A percentile compares a stretch with the other conserved stretches of the same genome.
These are phyloP conservation scores for Wickerhamiella azyma DNA, from an alignment of 805 yeast species.

Conservation along the genomic window DNA sequence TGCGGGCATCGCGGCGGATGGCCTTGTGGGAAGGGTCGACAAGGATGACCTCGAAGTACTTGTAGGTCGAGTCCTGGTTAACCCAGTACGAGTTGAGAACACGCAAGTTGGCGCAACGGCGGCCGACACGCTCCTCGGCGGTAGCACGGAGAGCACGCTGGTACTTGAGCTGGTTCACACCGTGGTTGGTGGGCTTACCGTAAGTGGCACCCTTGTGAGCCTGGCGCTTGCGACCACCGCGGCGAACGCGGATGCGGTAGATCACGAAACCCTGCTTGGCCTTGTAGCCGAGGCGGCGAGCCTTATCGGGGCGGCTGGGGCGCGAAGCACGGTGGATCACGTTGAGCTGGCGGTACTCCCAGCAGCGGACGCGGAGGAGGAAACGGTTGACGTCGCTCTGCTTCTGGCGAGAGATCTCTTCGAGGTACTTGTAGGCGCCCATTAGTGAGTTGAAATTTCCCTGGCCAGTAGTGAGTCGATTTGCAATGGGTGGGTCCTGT, in stretches of 20 bases:
- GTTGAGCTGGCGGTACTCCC: constrained; percentile 99
- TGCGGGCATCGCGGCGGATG: constrained; percentile 94
- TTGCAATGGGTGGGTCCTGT: neutral
- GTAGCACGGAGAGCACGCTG: constrained; percentile 96
- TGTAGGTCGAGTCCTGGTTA: constrained; percentile 98
- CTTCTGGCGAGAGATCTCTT: constrained; percentile 99
- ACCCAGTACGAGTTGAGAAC: constrained; percentile 99
- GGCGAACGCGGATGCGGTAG: constrained; percentile 98
- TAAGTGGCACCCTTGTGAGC: constrained; percentile 99
- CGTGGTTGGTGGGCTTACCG: constrained; percentile 99
- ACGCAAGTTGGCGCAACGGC: constrained; percentile 97
- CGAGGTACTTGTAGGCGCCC: constrained; percentile 99
- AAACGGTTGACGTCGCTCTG: constrained; percentile 99
- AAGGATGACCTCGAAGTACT: constrained; percentile 95
- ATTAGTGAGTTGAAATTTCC: constrained; percentile 22
- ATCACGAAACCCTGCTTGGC: constrained; percentile 99
- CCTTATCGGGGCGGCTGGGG: constrained; percentile 99
- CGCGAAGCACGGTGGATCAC: constrained; percentile 98
- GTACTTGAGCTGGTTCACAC: constrained; percentile 98
- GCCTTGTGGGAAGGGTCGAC: constrained; percentile 98
- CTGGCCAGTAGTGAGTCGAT: constrained; percentile 4
- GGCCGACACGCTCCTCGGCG: constrained; percentile 99
- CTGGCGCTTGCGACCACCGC: constrained; percentile 99
- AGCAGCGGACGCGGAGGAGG: constrained; percentile 98
- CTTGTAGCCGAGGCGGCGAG: constrained; percentile 99